These are phyloP conservation scores for Geotrichum candidum DNA, from an alignment of 1,139 yeast genomes.

Conservation along the genomic window DNA sequence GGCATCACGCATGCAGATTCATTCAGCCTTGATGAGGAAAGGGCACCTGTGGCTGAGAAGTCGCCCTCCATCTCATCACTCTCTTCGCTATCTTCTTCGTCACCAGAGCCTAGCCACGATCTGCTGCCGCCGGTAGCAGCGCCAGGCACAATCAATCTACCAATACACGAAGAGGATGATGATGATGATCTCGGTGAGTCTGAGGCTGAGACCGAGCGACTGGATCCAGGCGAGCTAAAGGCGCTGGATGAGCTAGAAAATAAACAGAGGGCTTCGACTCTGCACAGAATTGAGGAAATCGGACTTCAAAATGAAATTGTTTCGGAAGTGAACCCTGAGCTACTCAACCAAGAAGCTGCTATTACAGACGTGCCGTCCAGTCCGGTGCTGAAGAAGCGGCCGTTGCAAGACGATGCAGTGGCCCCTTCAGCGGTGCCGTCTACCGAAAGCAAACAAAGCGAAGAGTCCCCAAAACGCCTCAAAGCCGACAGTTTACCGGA, in stretches of 20 bases:
- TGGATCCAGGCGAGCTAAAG: slow-evolving; percentile 40
- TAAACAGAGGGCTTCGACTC: neutral
- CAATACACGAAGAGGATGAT: neutral
- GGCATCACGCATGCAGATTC: neutral
- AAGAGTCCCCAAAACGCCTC: slow-evolving; percentile 7
- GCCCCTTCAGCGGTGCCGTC: neutral
- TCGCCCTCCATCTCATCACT: slow-evolving; percentile 15
- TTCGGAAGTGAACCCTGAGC: neutral
- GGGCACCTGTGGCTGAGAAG: neutral
- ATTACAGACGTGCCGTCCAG: neutral
- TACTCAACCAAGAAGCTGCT: neutral
- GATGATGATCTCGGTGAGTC: slow-evolving; percentile 36
- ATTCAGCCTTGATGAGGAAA: neutral
- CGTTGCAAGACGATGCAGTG: neutral
- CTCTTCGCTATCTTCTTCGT: slow-evolving; percentile 15
- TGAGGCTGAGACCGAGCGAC: slow-evolving; percentile 75
- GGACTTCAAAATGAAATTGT: neutral
- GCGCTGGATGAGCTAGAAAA: slow-evolving; percentile 4
- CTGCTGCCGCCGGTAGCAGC: slow-evolving; percentile 4
- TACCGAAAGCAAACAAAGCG: neutral
- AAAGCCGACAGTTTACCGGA: slow-evolving; percentile 1
- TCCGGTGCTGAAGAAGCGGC: slow-evolving; percentile 17
- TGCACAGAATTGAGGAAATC: slow-evolving; percentile 3
- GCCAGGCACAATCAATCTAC: neutral
- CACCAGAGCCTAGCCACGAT: slow-evolving; percentile 9